Conservation (phyloP, 2,329 filamentous ascomycete species). For the Chrysoporthe austroafricana region DNA sequence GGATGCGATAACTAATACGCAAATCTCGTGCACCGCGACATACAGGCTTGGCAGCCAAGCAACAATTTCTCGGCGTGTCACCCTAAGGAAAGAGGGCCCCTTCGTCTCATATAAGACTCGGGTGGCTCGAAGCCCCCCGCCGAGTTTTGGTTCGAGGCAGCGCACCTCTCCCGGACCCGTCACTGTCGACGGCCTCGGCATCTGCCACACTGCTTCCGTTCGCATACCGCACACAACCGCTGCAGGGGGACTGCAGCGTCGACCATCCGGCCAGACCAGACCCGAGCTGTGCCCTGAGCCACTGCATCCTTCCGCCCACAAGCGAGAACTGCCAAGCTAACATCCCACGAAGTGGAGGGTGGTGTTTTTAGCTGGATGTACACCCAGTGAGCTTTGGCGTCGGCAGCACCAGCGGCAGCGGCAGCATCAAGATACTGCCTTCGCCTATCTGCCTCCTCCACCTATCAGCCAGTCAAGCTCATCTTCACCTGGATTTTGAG, state of each 20-base stretch:
- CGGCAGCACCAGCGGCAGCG: not conserved
- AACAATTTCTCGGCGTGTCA: slow-evolving; percentile 25
- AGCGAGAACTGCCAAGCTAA: not conserved
- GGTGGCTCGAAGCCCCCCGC: not conserved
- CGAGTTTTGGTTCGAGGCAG: not conserved
- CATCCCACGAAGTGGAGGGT: slow-evolving; percentile 8
- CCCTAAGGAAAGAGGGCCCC: slow-evolving; percentile 6
- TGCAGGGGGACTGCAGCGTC: slow-evolving; percentile 2
- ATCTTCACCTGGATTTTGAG: not conserved
- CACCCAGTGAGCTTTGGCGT: slow-evolving; percentile 1
- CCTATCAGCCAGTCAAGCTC: not conserved
- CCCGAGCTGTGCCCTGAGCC: not conserved
- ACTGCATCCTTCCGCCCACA: not conserved
- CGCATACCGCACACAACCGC: not conserved
- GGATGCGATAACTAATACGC: slow-evolving; percentile 15
- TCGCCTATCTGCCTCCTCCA: not conserved
- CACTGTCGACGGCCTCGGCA: not conserved
- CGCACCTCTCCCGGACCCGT: not conserved
- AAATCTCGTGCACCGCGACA: slow-evolving; percentile 18
- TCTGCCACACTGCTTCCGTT: not conserved
- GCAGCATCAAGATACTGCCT: not conserved
- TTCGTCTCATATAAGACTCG: slow-evolving; percentile 17
- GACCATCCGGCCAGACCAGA: not conserved
- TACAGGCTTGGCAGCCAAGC: slow-evolving; percentile 26
- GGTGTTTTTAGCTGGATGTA: slow-evolving; percentile 13